Conservation (phyloP, 2,329 filamentous ascomycete species). For the Lojkania enalia region DNA sequence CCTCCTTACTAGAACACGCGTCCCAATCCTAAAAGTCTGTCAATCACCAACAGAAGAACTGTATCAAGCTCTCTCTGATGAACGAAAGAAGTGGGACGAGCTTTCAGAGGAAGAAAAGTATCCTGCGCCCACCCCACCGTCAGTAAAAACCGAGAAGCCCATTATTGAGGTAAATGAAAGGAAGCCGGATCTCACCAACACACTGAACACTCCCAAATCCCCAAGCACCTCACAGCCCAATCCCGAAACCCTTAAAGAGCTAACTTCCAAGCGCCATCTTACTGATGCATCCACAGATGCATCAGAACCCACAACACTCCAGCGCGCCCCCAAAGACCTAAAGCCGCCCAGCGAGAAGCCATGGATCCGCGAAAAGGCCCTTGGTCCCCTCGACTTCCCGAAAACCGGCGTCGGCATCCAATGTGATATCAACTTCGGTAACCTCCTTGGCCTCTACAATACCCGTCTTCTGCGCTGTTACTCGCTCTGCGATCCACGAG, state of each 20-base stretch:
- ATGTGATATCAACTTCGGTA: slow-evolving; percentile 91
- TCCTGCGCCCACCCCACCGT: slow-evolving; percentile 7
- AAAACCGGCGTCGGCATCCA: slow-evolving; percentile 78
- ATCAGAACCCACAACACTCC: not conserved
- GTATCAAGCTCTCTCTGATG: slow-evolving; percentile 62
- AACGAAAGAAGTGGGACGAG: slow-evolving; percentile 73
- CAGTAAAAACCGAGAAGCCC: slow-evolving; percentile 9
- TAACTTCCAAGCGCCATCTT: no score
- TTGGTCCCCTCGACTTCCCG: slow-evolving; percentile 71
- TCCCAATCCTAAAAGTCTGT: slow-evolving; percentile 88
- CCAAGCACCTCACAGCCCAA: slow-evolving; percentile 23
- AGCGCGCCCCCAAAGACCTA: slow-evolving; percentile 17
- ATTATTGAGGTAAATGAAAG: slow-evolving; percentile 13
- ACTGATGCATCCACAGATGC: slow-evolving; percentile 4
- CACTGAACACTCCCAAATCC: slow-evolving; percentile 2
- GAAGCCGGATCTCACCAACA: slow-evolving; percentile 5
- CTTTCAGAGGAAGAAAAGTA: slow-evolving; percentile 52
- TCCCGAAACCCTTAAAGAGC: slow-evolving; percentile 36
- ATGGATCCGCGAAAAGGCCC: slow-evolving; percentile 52
- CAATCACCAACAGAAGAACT: slow-evolving; percentile 67
- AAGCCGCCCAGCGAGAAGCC: slow-evolving; percentile 30
- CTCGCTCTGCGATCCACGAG: slow-evolving; percentile 74
- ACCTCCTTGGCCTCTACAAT: slow-evolving; percentile 81
- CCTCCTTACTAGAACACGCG: slow-evolving; percentile 74
- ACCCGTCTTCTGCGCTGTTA: slow-evolving; percentile 83